Base-by-base conservation (phyloP, 2,329 filamentous ascomycete genomes). In the Cladophialophora carrionii region DNA sequence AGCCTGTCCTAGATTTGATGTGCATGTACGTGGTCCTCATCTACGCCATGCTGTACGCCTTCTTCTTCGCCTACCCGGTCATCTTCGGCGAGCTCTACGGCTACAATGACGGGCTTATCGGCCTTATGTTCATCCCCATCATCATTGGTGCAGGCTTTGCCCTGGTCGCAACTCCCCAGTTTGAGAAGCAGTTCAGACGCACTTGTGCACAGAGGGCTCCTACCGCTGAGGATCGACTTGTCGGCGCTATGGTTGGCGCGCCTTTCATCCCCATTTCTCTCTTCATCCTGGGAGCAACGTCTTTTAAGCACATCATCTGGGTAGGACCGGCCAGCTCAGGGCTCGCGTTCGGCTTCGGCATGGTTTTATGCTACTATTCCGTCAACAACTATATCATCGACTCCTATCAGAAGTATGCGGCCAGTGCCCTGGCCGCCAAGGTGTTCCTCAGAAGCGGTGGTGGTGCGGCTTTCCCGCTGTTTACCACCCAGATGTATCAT, bases 81-180 rank as follows among this genome's bases (percentile, higher is more conserved):
- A 82, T 96, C 64, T 96, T 90, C 79, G 84, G 91, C 70, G 82
- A 87, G 76, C 89, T 90, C 64, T 96, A 96, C 78, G 89, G 89
- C 2, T 96, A 88, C 77, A 87, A 83, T 5, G 83, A 90, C 34
- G 84, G 89, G 32, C 88, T 81, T 31, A 92, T 90, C 0, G 91
- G 91, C 55, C 82, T 96, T 17, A 94, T 94, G 89, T 96, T 95
- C 77, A 92, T 95, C 68, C 90, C 90, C 1, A 77, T 95, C 53
- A 90, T 91, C 9, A 80, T 94, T 24, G 91, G 91, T 57, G 90
- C 86, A 63, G 87, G 85, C 17, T 88, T 86, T 70, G 80, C 77
- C 32, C 58, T 87, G 10, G 85, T 87, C 63, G 88, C 88, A 72
- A 86, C 87, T 73, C 84, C 85, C 0, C 78, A 87, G 20, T 76